Conservation (phyloP, 179 eudicot genomes). For the Beta macrorhiza region DNA sequence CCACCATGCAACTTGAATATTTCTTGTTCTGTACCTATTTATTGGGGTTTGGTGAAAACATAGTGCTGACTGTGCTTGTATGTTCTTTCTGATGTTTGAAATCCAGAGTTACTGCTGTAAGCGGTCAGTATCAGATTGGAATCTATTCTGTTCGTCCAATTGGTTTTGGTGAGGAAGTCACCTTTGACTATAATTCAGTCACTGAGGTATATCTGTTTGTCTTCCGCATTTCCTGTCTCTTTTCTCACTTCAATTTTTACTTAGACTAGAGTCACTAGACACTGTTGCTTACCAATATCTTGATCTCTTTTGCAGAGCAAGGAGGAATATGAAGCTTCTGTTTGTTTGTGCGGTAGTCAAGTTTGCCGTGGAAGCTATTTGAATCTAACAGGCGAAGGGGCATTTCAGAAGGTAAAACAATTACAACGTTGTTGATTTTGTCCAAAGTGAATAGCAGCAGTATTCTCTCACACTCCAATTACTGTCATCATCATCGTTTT, state of each 20-base stretch:
- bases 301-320: conserved; percentile 61
- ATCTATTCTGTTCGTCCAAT: conserved; percentile 87
- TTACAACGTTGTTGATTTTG: neutral
- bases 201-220: conserved; percentile 62
- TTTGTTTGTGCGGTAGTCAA: conserved; percentile 96
- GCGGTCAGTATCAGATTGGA: conserved; percentile 94
- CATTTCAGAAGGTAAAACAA: conserved; percentile 76
- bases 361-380: conserved; percentile 98
- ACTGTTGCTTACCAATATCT: conserved; percentile 12
- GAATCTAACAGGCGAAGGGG: conserved; percentile 92
- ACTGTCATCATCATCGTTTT: neutral
- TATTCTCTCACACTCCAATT: neutral
- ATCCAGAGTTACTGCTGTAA: conserved; percentile 94
- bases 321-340: conserved; percentile 95
- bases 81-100: conserved; percentile 18
- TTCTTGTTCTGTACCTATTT: neutral
- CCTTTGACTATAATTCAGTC: conserved; percentile 94
- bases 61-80: conserved; percentile 20
- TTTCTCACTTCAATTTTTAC: neutral
- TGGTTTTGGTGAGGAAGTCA: conserved; percentile 84
- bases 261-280: neutral
- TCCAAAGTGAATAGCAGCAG: neutral
- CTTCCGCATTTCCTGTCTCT: neutral
- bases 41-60: neutral
- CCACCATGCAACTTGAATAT: neutral